Base-by-base conservation (phyloP, 192 early-diverging fungal genomes). In the Coemansia sp. region DNA sequence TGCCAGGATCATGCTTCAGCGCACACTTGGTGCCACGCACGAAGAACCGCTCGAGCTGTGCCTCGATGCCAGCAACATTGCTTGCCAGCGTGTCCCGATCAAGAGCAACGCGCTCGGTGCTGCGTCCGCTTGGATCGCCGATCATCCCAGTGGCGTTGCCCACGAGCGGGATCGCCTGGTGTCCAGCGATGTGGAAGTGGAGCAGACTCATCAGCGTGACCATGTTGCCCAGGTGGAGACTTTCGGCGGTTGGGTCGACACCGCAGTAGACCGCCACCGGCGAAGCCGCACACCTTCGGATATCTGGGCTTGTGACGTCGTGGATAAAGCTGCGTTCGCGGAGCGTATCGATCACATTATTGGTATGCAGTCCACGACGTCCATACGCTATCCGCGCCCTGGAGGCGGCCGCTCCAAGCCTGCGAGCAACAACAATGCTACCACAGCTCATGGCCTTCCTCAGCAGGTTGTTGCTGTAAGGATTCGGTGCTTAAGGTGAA, bases 141-240 rank as follows among this genome's bases (percentile, higher is more conserved):
- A 98, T 95, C 14, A 84, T 72, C 0, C 93, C 96, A 0, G 96
- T 98, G 8, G 96, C 96, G 14, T 92, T 93, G 17, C 94, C 94
- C 0, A 97, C 92, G 72, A 98, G 82, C 32, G 90, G 89, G 35
- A 95, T 88, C 41, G 88, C 84, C 62, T 85, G 82, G 74, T 98
- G 95, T 0, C 93, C 94, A 22, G 74, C 83, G 42, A 90, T 75
- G 43, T 92, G 87, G 62, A 96, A 96, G 75, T 95, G 93, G 20
- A 96, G 81, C 41, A 95, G 76, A 10, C 89, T 89, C 73, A 94
- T 90, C 29, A 96, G 75, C 15, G 90, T 85, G 5, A 95, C 82
- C 63, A 98, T 84, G 69, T 96, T 98, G 20, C 96, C 96, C 14
- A 95, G 76, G 65, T 98, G 96, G 23, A 96, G 76, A 65, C 89